These are phyloP conservation scores for Dichotomopilus funicola DNA, from an alignment of 2,329 filamentous ascomycete species.

Conservation along the genomic window DNA sequence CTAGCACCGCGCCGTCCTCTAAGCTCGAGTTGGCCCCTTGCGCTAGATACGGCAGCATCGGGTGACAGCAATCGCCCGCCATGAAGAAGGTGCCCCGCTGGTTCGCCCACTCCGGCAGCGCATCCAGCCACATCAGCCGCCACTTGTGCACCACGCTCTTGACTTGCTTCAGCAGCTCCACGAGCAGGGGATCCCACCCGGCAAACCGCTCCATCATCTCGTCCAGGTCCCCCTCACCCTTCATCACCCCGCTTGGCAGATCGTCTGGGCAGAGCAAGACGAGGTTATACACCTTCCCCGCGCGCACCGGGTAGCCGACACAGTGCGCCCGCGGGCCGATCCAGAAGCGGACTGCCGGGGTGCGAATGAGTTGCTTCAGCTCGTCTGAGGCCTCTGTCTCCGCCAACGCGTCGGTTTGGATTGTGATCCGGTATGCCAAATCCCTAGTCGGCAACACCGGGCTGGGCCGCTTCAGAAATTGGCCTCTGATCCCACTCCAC, in stretches of 20 bases:
- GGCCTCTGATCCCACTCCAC: conserved; percentile 37
- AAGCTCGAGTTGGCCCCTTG: conserved; percentile 62
- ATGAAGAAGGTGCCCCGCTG: conserved; percentile 44
- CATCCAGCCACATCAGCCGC: conserved; percentile 51
- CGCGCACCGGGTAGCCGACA: conserved; percentile 41
- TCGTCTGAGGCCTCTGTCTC: conserved; percentile 37
- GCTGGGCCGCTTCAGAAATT: conserved; percentile 37
- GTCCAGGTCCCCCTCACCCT: conserved; percentile 46
- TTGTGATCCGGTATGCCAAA: conserved; percentile 47
- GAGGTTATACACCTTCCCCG: conserved; percentile 39
- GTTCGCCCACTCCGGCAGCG: conserved; percentile 50
- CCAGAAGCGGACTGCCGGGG: conserved; percentile 48
- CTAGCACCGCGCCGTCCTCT: conserved; percentile 62
- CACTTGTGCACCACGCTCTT: conserved; percentile 56
- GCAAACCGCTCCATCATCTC: conserved; percentile 56
- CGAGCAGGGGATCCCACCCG: conserved; percentile 57
- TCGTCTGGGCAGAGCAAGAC: conserved; percentile 42
- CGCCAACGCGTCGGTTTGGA: conserved; percentile 41
- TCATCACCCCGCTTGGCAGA: conserved; percentile 39
- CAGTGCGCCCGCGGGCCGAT: conserved; percentile 46
- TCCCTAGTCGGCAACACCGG: conserved; percentile 48
- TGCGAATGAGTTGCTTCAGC: conserved; percentile 36
- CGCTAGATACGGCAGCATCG: conserved; percentile 57
- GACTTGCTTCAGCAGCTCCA: conserved; percentile 41
- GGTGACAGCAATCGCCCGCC: conserved; percentile 56